Percentiles rank a stretch among this genome's conserved stretches.
Conservation (phyloP, 805 yeast species). For the Schwanniomyces polymorphus region DNA sequence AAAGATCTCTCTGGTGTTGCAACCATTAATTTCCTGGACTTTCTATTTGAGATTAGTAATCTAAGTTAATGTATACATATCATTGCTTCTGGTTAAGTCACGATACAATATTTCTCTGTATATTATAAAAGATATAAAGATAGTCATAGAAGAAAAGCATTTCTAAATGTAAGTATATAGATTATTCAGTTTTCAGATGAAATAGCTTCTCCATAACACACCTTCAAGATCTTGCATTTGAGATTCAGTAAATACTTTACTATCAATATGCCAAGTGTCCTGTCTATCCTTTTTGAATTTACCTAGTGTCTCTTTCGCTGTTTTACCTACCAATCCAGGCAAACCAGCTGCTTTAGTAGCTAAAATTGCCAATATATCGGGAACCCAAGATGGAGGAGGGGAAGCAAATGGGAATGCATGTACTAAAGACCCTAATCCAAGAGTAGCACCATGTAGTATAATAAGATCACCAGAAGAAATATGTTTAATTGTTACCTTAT, state of each 20-base stretch:
- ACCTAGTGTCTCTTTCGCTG: conserved; percentile 79
- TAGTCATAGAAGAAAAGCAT: neutral
- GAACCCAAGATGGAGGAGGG: conserved; percentile 93
- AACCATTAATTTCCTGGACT: conserved; percentile 63
- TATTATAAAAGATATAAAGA: neutral
- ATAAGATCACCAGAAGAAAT: conserved; percentile 42
- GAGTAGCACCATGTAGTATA: conserved; percentile 75
- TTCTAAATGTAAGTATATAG: neutral
- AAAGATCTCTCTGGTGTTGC: conserved; percentile 73
- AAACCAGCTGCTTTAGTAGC: conserved; percentile 72
- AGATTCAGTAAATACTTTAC: conserved; percentile 66
- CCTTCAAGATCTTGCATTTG: conserved; percentile 93
- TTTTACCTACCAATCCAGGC: conserved; percentile 75
- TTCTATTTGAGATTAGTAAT: conserved; percentile 53
- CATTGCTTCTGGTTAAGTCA: neutral
- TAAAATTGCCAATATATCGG: conserved; percentile 63
- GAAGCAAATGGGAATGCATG: conserved; percentile 88
- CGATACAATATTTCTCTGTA: neutral
- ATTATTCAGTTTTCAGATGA: conserved; percentile 47
- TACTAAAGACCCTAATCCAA: conserved; percentile 86
- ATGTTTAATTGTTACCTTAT: conserved; percentile 33
- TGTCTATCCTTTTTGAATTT: conserved; percentile 89
- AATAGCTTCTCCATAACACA: conserved; percentile 88
- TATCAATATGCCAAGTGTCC: conserved; percentile 95
- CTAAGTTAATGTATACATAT: conserved; percentile 14